A percentile compares a stretch with the other conserved stretches of the same genome.
Conservation (phyloP, 2,329 filamentous ascomycete genomes). For the Ceratocystis huliohia region DNA sequence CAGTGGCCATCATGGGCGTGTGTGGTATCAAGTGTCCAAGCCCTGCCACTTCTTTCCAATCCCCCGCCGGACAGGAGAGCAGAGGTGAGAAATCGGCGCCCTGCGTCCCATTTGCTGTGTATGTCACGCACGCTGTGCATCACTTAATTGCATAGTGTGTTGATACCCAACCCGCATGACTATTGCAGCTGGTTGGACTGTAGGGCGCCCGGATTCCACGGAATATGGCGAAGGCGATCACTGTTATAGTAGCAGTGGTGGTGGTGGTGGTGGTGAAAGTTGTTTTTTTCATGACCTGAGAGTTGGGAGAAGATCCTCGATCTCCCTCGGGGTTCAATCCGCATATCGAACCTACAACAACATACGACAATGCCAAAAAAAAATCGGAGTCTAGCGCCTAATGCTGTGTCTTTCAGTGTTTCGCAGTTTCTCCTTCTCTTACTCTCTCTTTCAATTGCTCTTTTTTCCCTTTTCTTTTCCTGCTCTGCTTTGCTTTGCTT, state of each 20-base stretch:
- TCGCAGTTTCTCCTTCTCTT: conserved; percentile 1
- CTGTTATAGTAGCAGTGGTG: background rate
- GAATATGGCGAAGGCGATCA: background rate
- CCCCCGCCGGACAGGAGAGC: background rate
- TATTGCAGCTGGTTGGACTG: background rate
- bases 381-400: background rate
- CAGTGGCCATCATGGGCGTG: background rate
- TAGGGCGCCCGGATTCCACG: background rate
- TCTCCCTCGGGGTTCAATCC: conserved; percentile 16
- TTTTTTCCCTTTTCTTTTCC: background rate
- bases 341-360: conserved; percentile 20
- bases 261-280: conserved; percentile 15
- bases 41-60: background rate
- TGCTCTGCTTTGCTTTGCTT: background rate
- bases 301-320: conserved; percentile 15
- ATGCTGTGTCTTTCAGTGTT: background rate
- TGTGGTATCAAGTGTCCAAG: background rate
- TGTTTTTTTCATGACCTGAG: conserved; percentile 17
- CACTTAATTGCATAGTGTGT: background rate
- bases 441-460: background rate
- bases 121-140: background rate
- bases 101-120: background rate
- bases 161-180: background rate
- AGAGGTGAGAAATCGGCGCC: background rate
- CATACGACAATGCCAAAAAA: conserved; percentile 12